A percentile compares a stretch with the other conserved stretches of the same genome.
Conservation (phyloP, 345 rosid species). For the Acer yangbiense region DNA sequence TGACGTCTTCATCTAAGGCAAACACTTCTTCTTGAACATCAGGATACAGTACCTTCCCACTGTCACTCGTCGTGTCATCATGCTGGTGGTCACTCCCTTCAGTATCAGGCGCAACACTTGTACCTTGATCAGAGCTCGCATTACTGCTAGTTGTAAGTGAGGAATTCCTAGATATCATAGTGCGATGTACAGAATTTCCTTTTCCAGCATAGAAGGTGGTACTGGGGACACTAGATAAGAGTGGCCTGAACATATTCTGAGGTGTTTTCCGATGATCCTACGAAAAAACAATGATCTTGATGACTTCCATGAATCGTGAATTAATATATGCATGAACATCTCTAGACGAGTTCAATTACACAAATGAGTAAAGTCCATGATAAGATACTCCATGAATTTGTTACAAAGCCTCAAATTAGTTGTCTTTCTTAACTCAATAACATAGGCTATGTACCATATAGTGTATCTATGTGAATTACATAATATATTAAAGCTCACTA, state of each 20-base stretch:
- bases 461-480: neutral
- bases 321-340: slow-evolving; percentile 15
- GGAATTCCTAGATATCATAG: slow-evolving; percentile 69
- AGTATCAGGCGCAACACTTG: slow-evolving; percentile 48
- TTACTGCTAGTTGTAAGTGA: slow-evolving; percentile 68
- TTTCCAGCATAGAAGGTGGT: slow-evolving; percentile 79
- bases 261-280: slow-evolving; percentile 92
- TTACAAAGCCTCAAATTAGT: neutral
- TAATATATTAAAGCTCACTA: slow-evolving; percentile 5
- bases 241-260: slow-evolving; percentile 98
- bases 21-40: slow-evolving; percentile 61
- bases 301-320: slow-evolving; percentile 17
- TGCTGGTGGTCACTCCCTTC: slow-evolving; percentile 55
- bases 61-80: slow-evolving; percentile 43
- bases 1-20: slow-evolving; percentile 44
- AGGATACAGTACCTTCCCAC: slow-evolving; percentile 32
- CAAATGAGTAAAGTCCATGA: neutral
- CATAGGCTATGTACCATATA: neutral
- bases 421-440: slow-evolving; percentile 3
- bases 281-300: slow-evolving; percentile 30
- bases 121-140: slow-evolving; percentile 66
- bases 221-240: slow-evolving; percentile 94
- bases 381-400: neutral
- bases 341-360: slow-evolving; percentile 7
- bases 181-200: slow-evolving; percentile 54